phyloP scores from a whole-genome alignment of 83 land plant genomes.

The Thuja plicata region DNA sequence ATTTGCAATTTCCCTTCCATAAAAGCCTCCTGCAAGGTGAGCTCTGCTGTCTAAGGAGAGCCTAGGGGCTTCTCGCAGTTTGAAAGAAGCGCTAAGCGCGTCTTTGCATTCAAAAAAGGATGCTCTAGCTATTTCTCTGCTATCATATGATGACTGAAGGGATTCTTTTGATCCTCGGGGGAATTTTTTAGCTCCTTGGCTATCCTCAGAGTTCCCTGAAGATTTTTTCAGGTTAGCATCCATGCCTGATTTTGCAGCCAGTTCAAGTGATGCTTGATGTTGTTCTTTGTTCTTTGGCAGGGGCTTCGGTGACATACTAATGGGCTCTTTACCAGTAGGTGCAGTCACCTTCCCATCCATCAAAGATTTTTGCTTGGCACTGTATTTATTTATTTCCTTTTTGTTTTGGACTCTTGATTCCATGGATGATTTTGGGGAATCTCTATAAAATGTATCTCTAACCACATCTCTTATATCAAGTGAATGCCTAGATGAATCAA shows the following conservation, averaged over 20 bases:
- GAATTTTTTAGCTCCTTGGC: not conserved
- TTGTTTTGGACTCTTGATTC: constrained; percentile 5
- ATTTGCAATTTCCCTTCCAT: constrained; percentile 42
- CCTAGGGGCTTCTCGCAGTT: constrained; percentile 56
- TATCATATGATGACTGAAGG: not conserved
- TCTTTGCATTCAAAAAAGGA: constrained; percentile 45
- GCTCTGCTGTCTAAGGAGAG: constrained; percentile 73
- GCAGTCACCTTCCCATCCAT: not conserved
- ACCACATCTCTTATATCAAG: constrained; percentile 3
- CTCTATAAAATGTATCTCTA: constrained; percentile 9
- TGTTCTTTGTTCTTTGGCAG: constrained; percentile 7
- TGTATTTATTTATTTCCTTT: not conserved
- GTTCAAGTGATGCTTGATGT: not conserved
- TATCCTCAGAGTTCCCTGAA: constrained; percentile 3
- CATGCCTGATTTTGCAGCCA: not conserved
- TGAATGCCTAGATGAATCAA: constrained; percentile 5
- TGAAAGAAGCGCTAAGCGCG: constrained; percentile 43
- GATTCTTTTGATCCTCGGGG: not conserved
- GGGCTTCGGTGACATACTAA: not conserved
- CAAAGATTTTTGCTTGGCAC: not conserved
- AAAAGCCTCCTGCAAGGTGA: constrained; percentile 36
- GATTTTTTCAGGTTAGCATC: constrained; percentile 6
- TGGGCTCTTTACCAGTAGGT: constrained; percentile 5
- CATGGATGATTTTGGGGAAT: constrained; percentile 1
- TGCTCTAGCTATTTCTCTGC: not conserved